Base-by-base conservation (phyloP, 2,329 filamentous ascomycete species). In the Fusarium tricinctum region DNA sequence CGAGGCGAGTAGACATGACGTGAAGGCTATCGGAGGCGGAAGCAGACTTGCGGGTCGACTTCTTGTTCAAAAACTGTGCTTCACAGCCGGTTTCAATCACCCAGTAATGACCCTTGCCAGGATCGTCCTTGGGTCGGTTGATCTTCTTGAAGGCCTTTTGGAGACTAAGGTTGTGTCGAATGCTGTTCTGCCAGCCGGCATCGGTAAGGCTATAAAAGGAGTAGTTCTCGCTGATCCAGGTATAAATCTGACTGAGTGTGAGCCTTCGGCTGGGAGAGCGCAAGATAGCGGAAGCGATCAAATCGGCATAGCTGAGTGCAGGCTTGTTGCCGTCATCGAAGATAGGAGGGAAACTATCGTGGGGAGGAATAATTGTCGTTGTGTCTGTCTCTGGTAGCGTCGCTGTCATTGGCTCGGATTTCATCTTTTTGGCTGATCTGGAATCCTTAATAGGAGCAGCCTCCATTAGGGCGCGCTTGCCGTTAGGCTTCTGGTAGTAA, bases 91-190 rank as follows among this genome's bases (percentile, higher is more conserved):
- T 86, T 75, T 94, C 90, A 74, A 99, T 97, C 43, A 90, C 89
- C 96, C 96, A 98, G 82, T 98, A 98, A 79, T 97, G 95, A 43
- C 96, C 96, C 81, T 98, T 98, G 73, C 96, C 96, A 5, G 95
- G 94, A 75, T 98, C 96, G 76, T 97, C 94, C 84, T 98, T 98
- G 58, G 94, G 94, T 61, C 96, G 88, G 79, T 97, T 94, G 76
- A 97, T 92, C 82, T 98, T 98, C 77, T 94, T 90, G 76, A 98
- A 98, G 46, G 92, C 93, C 81, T 98, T 98, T 85, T 97, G 97
- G 44, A 99, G 85, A 76, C 94, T 97, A 33, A 99, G 88, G 73
- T 99, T 99, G 80, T 99, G 96, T 33, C 96, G 92, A 78, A 99
- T 99, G 82, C 96, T 98, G 80, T 99, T 99, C 80, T 98, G 95